These are phyloP conservation scores for Venturia nashicola DNA, from an alignment of 2,329 filamentous ascomycete species.

Conservation along the genomic window DNA sequence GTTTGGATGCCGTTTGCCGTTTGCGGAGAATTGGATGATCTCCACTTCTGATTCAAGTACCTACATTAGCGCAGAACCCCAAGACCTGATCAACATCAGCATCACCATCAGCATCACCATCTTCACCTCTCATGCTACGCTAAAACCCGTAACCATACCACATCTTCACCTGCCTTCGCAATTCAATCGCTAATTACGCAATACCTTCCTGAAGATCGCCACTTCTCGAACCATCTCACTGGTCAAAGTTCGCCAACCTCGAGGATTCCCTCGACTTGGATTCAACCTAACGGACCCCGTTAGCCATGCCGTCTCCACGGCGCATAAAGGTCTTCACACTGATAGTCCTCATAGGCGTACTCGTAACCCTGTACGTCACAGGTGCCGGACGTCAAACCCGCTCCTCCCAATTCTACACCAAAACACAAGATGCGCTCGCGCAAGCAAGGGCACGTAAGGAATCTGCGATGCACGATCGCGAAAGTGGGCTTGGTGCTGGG, in stretches of 20 bases:
- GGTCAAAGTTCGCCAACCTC: neutral
- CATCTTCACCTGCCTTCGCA: neutral
- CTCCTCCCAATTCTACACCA: conserved; percentile 44
- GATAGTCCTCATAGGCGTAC: conserved; percentile 49
- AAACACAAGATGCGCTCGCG: conserved; percentile 40
- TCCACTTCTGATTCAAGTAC: neutral
- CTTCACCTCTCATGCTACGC: neutral
- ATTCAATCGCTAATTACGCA: neutral
- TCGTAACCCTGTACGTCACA: conserved; percentile 63
- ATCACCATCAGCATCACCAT: neutral
- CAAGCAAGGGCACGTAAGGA: conserved; percentile 23
- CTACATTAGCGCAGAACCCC: neutral
- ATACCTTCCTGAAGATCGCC: neutral
- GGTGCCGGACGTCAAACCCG: conserved; percentile 42
- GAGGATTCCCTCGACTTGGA: neutral
- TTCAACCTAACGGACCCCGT: neutral
- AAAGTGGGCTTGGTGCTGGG: conserved; percentile 42
- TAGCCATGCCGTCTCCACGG: conserved; percentile 27
- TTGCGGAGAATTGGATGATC: neutral
- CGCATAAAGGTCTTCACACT: conserved; percentile 57
- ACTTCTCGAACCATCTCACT: neutral
- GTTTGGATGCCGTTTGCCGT: neutral
- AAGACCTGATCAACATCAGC: neutral
- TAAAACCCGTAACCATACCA: neutral
- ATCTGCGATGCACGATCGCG: conserved; percentile 29